These are phyloP conservation scores for Kalaharituber pfeilii DNA, from an alignment of 2,329 filamentous ascomycete genomes.

Conservation along the genomic window DNA sequence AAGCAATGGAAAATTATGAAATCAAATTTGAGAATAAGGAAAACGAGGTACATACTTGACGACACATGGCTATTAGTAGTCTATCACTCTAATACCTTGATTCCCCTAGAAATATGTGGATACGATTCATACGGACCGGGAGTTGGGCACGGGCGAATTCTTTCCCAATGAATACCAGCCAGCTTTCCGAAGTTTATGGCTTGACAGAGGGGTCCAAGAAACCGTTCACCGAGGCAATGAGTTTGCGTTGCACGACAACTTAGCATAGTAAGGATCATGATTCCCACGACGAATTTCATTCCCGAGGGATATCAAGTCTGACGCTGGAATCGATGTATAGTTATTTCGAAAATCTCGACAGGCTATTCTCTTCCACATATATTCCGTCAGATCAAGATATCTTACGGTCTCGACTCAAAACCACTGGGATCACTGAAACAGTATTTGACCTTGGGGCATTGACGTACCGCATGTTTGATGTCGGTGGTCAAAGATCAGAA, in stretches of 20 bases:
- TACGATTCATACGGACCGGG: conserved; percentile 58
- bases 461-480: conserved; percentile 94
- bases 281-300: not conserved
- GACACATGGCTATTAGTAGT: not conserved
- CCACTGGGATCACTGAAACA: conserved; percentile 90
- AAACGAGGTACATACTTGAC: conserved; percentile 55
- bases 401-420: conserved; percentile 71
- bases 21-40: conserved; percentile 62
- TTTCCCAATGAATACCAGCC: conserved; percentile 62
- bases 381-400: conserved; percentile 89
- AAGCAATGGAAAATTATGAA: conserved; percentile 73
- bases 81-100: not conserved
- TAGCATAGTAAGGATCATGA: conserved; percentile 56
- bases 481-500: conserved; percentile 79
- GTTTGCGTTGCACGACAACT: conserved; percentile 88
- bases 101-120: conserved; percentile 52
- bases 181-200: conserved; percentile 73
- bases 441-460: conserved; percentile 81
- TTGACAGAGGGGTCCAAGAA: conserved; percentile 61
- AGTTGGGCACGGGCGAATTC: conserved; percentile 64
- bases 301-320: conserved; percentile 9
- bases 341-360: conserved; percentile 65
- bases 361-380: conserved; percentile 59
- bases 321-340: conserved; percentile 31
- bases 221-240: conserved; percentile 92